Base-by-base conservation (phyloP, 495 filamentous ascomycete genomes). In the Aspergillus wentii region DNA sequence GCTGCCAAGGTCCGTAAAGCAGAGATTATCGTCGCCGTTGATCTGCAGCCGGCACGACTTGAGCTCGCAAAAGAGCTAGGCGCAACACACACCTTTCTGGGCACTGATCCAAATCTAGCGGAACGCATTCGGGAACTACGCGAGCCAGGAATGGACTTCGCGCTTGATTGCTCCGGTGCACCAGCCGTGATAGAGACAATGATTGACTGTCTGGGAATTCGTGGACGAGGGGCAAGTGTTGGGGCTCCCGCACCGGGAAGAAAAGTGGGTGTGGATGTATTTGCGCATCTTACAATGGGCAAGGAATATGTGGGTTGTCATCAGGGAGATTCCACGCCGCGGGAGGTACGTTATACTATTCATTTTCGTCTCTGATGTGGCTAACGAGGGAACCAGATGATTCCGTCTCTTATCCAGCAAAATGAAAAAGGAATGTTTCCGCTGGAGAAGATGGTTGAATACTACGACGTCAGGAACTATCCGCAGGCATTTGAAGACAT, bases 11-110 rank as follows among this genome's bases (percentile, higher is more conserved):
- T 42, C 3, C 22, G 27, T 1, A 18, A 30, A 3, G 35, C 28
- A 11, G 44, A 34, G 17, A 46, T 44, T 18, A 53, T 65, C 26
- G 43, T 66, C 26, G 66, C 61, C n/a, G 59, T 66, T 3, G 64
- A 66, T 29, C 40, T 62, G 7, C 44, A 54, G 15, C 35, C 53
- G 11, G 37, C 39, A 14, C 57, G 61, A 10, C 38, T 72, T 2
- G 49, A 51, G 14, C 16, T 63, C 9, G 64, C 62, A 5, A 51
- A 38, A 31, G 49, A 54, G 29, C 33, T 68, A 3, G 68, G 68
- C 8, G 64, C 68, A 3, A 68, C 57, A 2, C 44, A 64, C 23
- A 33, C 37, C 3, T 47, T 64, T 8, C 30, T 46, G 0, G 51
- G 49, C 0, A 17, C 17, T 7, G 27, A 33, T 1, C 9, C 8